Conservation (phyloP, 2,329 filamentous ascomycete genomes). For the Albifimbria verrucaria region DNA sequence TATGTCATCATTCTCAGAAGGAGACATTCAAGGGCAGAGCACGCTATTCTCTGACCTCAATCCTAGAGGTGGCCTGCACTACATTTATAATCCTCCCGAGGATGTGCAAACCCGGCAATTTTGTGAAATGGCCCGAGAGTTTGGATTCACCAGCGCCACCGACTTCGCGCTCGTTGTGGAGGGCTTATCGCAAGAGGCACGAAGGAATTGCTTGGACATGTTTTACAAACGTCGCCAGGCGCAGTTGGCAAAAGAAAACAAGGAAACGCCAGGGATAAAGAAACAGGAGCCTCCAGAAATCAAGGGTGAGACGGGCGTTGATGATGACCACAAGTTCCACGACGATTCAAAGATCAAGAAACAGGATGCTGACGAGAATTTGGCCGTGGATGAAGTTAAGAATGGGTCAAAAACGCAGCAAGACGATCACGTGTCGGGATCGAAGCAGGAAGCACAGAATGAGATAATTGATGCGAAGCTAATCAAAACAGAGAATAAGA, state of each 20-base stretch:
- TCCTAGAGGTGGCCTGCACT: slow-evolving; percentile 26
- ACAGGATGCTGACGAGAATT: too few species aligned
- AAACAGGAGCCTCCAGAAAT: slow-evolving; percentile 8
- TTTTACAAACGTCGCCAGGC: slow-evolving; percentile 73
- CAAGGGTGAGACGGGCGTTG: slow-evolving; percentile 5
- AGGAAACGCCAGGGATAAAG: slow-evolving; percentile 17
- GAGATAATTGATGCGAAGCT: slow-evolving; percentile 2
- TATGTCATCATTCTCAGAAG: slow-evolving; percentile 45
- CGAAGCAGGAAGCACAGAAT: neutral
- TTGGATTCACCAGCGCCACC: slow-evolving; percentile 71
- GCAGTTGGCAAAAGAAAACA: slow-evolving; percentile 34
- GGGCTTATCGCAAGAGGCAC: slow-evolving; percentile 80
- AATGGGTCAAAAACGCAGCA: neutral
- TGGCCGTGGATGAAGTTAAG: neutral
- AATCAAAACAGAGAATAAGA: slow-evolving; percentile 13
- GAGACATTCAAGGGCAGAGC: slow-evolving; percentile 46
- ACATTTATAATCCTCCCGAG: slow-evolving; percentile 66
- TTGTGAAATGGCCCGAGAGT: slow-evolving; percentile 79
- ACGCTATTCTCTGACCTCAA: slow-evolving; percentile 52
- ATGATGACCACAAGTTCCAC: slow-evolving; percentile 1
- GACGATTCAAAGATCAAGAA: slow-evolving; percentile 5
- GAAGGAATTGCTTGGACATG: slow-evolving; percentile 71
- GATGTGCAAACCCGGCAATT: slow-evolving; percentile 80
- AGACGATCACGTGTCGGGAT: neutral
- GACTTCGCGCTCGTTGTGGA: slow-evolving; percentile 92